Conservation (phyloP, 225 moss, liverwort and hornwort species). For the Physcomitrellopsis africana region DNA sequence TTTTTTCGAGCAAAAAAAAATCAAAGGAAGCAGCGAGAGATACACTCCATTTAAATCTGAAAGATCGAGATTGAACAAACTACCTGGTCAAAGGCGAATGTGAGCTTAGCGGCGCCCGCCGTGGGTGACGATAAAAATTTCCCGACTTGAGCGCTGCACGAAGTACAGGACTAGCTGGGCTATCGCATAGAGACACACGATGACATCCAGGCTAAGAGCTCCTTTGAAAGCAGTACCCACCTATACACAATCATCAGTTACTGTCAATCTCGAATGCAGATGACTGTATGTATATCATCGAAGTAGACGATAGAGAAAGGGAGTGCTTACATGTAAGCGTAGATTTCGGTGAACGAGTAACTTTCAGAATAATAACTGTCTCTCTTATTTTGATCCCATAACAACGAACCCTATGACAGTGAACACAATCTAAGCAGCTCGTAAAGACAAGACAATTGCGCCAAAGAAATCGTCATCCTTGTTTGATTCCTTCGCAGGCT, state of each 20-base stretch:
- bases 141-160: background rate
- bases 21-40: background rate
- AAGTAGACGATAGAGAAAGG: background rate
- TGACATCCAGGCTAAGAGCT: constrained; percentile 16
- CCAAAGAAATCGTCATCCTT: background rate
- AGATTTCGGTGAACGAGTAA: background rate
- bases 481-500: background rate
- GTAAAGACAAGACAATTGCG: background rate
- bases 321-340: constrained; percentile 32
- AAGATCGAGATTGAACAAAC: background rate
- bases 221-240: constrained; percentile 13
- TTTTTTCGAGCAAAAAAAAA: background rate
- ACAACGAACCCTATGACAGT: constrained; percentile 19
- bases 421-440: constrained; percentile 11
- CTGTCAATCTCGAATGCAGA: background rate
- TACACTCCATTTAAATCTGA: background rate
- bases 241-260: background rate
- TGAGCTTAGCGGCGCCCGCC: background rate
- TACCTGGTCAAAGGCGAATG: constrained; percentile 33
- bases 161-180: constrained; percentile 30
- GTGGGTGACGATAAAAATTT: constrained; percentile 15
- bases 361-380: no score
- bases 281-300: background rate
- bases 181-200: constrained; percentile 15
- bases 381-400: no score